Base-by-base conservation (phyloP, 306 rosid genomes). In the Cicer bijugum region DNA sequence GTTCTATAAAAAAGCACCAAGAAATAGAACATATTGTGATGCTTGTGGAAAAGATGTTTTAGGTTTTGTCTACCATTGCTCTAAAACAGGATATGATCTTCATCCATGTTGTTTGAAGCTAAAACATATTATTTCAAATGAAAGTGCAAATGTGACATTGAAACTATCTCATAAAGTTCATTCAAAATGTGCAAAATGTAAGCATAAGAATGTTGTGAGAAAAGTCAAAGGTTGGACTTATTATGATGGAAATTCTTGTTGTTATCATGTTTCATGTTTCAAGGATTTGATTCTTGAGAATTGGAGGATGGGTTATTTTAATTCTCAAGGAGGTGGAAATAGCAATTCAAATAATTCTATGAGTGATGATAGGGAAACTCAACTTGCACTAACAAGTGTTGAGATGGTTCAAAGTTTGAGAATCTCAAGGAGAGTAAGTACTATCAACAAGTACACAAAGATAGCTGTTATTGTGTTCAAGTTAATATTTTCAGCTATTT, bases 11-110 rank as follows among this genome's bases (percentile, higher is more conserved):
- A 43, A 71, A 35, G 8, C 57, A 8, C 78, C 70, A 0, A 68
- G 78, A 6, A 0, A 3, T 1, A 35, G 46, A 5, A 0, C 11
- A 2, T 40, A 33, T 0, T 87, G 88, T 10, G 88, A 84, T 72
- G 91, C 76, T 16, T 84, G 91, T 15, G 88, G 88, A 40, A 77
- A 78, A 19, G 86, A 87, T 78, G 75, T 84, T 55, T n/a, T 40
- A 68, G 88, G 88, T 43, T 77, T 80, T 57, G 79, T 75, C 1
- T 84, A 80, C 62, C 83, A 84, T 38, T 84, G 88, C 65, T 6
- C 75, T 2, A 59, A 12, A 0, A 71, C 79, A 0, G 74, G 55
- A 0, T 69, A 37, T 12, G 86, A 82, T 52, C 40, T 87, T 0
- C 90, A 84, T 38, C 88, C 90, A 0, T 80, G 82, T 12, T 87